Conservation (phyloP, 371 early-diverging fungal species). For the Haplosporangium sp. region DNA sequence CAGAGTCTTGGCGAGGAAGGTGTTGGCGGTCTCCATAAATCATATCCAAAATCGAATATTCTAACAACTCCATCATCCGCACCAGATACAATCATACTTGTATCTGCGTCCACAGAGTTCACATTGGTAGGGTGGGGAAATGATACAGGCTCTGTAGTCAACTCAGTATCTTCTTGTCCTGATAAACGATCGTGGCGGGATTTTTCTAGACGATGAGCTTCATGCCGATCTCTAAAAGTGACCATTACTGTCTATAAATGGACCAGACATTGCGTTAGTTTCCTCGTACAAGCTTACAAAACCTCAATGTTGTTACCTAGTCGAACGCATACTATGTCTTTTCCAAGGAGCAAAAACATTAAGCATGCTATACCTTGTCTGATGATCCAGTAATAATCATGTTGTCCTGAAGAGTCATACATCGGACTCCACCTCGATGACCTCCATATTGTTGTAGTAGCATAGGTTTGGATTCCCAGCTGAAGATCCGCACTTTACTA, state of each 20-base stretch:
- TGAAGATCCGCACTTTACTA: slow-evolving; percentile 40
- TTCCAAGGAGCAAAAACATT: not conserved
- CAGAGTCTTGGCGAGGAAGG: slow-evolving; percentile 48
- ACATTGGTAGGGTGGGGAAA: slow-evolving; percentile 26
- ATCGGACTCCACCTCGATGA: slow-evolving; percentile 35
- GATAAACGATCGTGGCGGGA: not conserved
- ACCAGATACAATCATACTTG: slow-evolving; percentile 43
- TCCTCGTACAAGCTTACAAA: not conserved
- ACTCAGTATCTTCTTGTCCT: slow-evolving; percentile 16
- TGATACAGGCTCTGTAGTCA: slow-evolving; percentile 28
- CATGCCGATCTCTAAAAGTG: slow-evolving; percentile 39
- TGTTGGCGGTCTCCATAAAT: slow-evolving; percentile 47
- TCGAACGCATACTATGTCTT: too few relatives aligned
- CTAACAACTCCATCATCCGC: slow-evolving; percentile 43
- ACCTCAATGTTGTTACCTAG: too few relatives aligned
- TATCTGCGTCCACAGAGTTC: slow-evolving; percentile 43
- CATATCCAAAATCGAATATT: slow-evolving; percentile 49
- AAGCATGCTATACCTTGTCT: slow-evolving; percentile 31
- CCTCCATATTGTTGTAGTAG: slow-evolving; percentile 39
- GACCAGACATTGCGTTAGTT: not conserved
- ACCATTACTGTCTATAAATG: slow-evolving; percentile 32
- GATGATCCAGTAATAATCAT: slow-evolving; percentile 51
- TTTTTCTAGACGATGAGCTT: slow-evolving; percentile 5
- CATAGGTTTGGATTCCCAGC: slow-evolving; percentile 51
- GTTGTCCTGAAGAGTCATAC: slow-evolving; percentile 43